Base-by-base conservation (phyloP, 1,284 basidiomycete genomes). In the Phaffia rhodozyma region DNA sequence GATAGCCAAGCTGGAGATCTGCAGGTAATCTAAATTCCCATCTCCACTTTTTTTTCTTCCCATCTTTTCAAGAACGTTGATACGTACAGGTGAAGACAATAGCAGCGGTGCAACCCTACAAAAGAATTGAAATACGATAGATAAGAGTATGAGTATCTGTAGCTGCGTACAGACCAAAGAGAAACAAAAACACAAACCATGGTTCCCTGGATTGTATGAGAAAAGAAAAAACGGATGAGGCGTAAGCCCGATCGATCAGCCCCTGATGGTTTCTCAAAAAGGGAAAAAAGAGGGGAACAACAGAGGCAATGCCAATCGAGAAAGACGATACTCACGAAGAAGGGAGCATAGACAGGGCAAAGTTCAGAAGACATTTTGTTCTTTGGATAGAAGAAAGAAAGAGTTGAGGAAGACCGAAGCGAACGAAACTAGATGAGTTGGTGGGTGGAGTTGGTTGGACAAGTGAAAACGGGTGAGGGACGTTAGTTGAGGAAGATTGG, bases 71-170 rank as follows among this genome's bases (percentile, higher is more conserved):
- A 43, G 13, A 43, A 43, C 38, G 38, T 43, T 7, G 52, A 52
- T 30, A 83, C 89, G 81, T 75, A 92, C 91, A 94, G 71, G 93
- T 97, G 79, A 97, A 97, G 73, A 96, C 89, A 75, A 97, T 97
- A 71, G 93, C 91, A 75, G 87, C 85, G 66, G 93, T 92, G 82
- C 91, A 94, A 71, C 93, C 92, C 89, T 91, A 72, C 25, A 66
- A 16, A 7, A 43, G 23, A 67, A 65, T 69, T 66, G 51, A 55
- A 34, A 30, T 58, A 59, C 60, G 51, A 61, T 43, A 52, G 30
- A 21, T 21, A 29, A 43, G 48, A 49, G 54, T 23, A 56, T 55
- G 48, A 27, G 34, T 57, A 47, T 20, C 18, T 20, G 21, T 43
- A 16, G 13, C 5, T 16, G 38, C 13, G 13, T 47, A 57, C 20